Evolutionary conservation across 106 monocot species (phyloP).

Genomic region (Acanthochlamys bracteata): DNA sequence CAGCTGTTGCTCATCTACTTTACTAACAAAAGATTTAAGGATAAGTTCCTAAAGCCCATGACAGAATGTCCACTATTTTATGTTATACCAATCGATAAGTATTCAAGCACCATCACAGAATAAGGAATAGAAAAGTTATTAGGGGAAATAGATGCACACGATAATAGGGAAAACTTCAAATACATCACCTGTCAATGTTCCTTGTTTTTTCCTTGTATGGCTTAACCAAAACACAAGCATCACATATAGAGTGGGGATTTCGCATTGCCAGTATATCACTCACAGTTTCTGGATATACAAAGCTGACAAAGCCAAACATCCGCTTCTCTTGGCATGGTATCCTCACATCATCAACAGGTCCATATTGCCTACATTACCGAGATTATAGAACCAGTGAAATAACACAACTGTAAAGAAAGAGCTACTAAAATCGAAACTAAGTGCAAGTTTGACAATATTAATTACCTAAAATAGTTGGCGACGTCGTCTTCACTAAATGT

Average conservation of each 20-base stretch:
- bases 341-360: constrained; percentile 78
- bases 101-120: too few species aligned
- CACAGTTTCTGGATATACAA: constrained; percentile 47
- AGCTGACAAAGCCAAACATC: constrained; percentile 80
- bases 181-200: constrained; percentile 25
- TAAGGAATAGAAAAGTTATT: too few species aligned
- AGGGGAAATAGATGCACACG: too few species aligned
- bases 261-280: constrained; percentile 33
- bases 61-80: too few species aligned
- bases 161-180: too few species aligned
- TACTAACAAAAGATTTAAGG: too few species aligned
- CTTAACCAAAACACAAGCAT: constrained; percentile 67
- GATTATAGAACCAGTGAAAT: background rate
- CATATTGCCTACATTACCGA: constrained; percentile 24
- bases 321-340: constrained; percentile 73
- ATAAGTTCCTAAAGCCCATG: too few species aligned
- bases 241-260: constrained; percentile 63
- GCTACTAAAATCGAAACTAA: background rate
- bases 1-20: too few species aligned
- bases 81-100: too few species aligned
- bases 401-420: background rate
- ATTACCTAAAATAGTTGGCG: constrained; percentile 50
- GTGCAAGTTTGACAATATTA: background rate
- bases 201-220: constrained; percentile 71
- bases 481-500: constrained; percentile 59